Percentiles rank a stretch among this genome's conserved stretches.
Conservation (phyloP, 2,329 filamentous ascomycete species). For the Aureobasidium sp. region DNA sequence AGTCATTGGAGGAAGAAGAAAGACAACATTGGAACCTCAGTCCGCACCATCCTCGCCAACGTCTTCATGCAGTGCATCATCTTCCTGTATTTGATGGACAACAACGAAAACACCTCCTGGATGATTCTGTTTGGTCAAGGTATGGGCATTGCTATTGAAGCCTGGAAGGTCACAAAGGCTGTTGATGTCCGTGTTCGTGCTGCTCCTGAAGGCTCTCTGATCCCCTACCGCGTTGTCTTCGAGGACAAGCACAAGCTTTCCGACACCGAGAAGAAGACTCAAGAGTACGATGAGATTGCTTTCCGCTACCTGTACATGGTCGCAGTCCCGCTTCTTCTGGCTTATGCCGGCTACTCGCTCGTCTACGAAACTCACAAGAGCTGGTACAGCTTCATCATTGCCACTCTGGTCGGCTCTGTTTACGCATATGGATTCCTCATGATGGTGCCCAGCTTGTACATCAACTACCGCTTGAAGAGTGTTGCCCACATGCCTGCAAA, state of each 20-base stretch:
- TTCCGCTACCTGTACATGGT: constrained; percentile 95
- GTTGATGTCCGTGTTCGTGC: constrained; percentile 78
- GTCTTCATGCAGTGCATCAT: constrained; percentile 96
- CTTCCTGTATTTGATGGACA: constrained; percentile 94
- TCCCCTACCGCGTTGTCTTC: constrained; percentile 76
- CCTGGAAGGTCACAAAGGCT: constrained; percentile 94
- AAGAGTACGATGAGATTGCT: constrained; percentile 95
- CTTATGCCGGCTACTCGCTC: constrained; percentile 85
- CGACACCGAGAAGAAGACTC: constrained; percentile 93
- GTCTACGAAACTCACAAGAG: constrained; percentile 93
- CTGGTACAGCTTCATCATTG: constrained; percentile 95
- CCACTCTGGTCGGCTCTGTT: constrained; percentile 88
- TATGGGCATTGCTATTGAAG: constrained; percentile 67
- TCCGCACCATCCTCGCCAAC: constrained; percentile 91
- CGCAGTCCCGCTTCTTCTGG: constrained; percentile 78
- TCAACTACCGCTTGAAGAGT: constrained; percentile 90
- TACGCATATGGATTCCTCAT: constrained; percentile 98
- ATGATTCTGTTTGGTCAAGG: constrained; percentile 96
- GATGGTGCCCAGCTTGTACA: constrained; percentile 97
- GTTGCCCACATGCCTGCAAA: constrained; percentile 95
- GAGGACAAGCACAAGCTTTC: constrained; percentile 96
- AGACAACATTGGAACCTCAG: constrained; percentile 92
- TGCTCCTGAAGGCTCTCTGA: constrained; percentile 54
- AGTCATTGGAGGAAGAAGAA: constrained; percentile 99
- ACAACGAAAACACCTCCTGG: constrained; percentile 96